phyloP scores from a whole-genome alignment of 371 early-diverging fungal genomes.

The Mucor lusitanicus region DNA sequence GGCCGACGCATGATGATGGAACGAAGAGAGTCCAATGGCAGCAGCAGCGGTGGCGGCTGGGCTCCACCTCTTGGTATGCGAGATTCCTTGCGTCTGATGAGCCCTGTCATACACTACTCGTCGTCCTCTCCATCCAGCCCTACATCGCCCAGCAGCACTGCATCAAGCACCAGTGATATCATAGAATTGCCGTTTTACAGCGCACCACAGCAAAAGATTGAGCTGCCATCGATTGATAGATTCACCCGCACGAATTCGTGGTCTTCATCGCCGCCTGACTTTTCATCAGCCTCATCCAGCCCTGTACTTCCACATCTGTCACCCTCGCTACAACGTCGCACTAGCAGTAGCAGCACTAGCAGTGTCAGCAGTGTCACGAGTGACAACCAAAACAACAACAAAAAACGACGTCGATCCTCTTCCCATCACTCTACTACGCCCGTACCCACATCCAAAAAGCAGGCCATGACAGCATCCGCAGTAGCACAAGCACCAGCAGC shows the following conservation, averaged over 20 bases:
- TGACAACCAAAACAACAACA: conserved; percentile 2
- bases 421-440: neutral
- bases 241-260: conserved; percentile 2
- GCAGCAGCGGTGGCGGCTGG: neutral
- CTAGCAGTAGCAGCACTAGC: conserved; percentile 43
- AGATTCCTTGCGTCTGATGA: conserved; percentile 14
- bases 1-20: conserved; percentile 35
- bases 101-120: conserved; percentile 2
- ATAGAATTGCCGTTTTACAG: conserved; percentile 46
- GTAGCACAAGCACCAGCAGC: neutral
- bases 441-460: neutral
- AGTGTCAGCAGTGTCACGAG: conserved; percentile 23
- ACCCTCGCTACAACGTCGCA: conserved; percentile 38
- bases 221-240: conserved; percentile 37
- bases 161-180: conserved; percentile 10
- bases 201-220: conserved; percentile 47
- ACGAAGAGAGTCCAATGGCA: conserved; percentile 10
- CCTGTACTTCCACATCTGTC: conserved; percentile 40
- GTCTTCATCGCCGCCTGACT: conserved; percentile 11
- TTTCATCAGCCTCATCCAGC: conserved; percentile 23
- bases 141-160: conserved; percentile 8
- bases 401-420: neutral
- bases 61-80: conserved; percentile 12
- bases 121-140: conserved; percentile 10
- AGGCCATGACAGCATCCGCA: neutral